Percentiles rank a stretch among this genome's conserved stretches.
phyloP scores from a whole-genome alignment of 78 protist species.

The Speleostelium caveatum region DNA sequence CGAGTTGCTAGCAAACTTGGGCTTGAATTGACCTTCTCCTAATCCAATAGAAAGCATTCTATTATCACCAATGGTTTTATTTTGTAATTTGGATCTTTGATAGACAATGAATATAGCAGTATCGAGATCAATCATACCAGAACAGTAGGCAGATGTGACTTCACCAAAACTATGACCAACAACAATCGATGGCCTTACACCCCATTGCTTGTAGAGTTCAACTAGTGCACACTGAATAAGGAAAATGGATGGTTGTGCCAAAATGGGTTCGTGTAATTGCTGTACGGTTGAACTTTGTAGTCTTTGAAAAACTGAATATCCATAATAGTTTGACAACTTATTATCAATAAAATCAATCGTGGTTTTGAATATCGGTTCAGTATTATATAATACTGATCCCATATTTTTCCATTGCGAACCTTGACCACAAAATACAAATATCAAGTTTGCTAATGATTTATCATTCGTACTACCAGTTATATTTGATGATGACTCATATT shows the following conservation, averaged over 20 bases:
- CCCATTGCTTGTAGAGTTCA: conserved; percentile 26
- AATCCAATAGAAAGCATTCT: conserved; percentile 23
- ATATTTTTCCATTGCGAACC: conserved; percentile 84
- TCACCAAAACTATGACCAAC: conserved; percentile 83
- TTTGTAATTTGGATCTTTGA: conserved; percentile 33
- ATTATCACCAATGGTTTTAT: conserved; percentile 46
- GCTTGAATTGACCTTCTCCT: background rate
- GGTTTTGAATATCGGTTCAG: conserved; percentile 12
- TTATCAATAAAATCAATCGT: conserved; percentile 42
- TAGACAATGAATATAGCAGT: conserved; percentile 50
- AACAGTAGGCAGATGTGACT: conserved; percentile 37
- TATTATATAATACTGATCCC: conserved; percentile 18
- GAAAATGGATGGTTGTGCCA: conserved; percentile 70
- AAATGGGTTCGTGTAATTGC: conserved; percentile 18
- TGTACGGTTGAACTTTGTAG: background rate
- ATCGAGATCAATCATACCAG: conserved; percentile 39
- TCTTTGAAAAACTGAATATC: conserved; percentile 21
- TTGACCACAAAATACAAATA: conserved; percentile 81
- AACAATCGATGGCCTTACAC: conserved; percentile 43
- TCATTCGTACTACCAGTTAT: background rate
- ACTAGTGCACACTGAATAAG: conserved; percentile 52
- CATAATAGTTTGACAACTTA: conserved; percentile 5
- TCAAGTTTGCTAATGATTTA: background rate
- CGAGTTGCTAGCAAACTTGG: background rate
- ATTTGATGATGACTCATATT: background rate